These are phyloP conservation scores for Cicer chorassanicum DNA, from an alignment of 306 rosid species.

Conservation along the genomic window DNA sequence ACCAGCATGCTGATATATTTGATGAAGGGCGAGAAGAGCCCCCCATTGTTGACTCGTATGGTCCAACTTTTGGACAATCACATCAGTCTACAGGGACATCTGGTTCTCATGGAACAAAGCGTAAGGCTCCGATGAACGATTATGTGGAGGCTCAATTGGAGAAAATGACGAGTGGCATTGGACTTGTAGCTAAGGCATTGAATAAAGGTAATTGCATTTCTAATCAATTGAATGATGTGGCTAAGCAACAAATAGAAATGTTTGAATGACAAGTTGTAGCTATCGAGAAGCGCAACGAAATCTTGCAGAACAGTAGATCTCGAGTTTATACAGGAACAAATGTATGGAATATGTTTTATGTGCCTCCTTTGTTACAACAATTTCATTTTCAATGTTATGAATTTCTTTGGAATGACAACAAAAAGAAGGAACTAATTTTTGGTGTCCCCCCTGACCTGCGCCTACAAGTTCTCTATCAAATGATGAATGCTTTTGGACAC, in stretches of 20 bases:
- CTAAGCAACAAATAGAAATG: neutral
- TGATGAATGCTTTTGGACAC: too few species aligned
- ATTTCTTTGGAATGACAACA: too few species aligned
- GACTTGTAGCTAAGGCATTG: neutral
- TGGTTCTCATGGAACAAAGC: neutral
- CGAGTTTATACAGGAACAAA: neutral
- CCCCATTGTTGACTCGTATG: neutral
- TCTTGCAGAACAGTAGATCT: neutral
- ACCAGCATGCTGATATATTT: too few species aligned
- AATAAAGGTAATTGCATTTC: neutral
- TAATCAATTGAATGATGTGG: neutral
- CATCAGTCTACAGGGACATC: neutral
- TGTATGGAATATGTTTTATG: neutral
- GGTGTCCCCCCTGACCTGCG: too few species aligned
- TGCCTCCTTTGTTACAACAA: too few species aligned
- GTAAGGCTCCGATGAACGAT: neutral
- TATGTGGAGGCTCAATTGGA: neutral
- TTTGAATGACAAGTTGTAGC: neutral
- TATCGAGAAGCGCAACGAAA: neutral
- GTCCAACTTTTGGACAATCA: neutral
- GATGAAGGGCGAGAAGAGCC: neutral
- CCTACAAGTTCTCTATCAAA: too few species aligned
- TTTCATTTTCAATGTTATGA: too few species aligned
- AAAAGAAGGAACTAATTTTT: too few species aligned
- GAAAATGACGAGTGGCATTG: neutral